These are phyloP conservation scores for Termitomyces heimii DNA, from an alignment of 768 basidiomycete genomes.

Conservation along the genomic window DNA sequence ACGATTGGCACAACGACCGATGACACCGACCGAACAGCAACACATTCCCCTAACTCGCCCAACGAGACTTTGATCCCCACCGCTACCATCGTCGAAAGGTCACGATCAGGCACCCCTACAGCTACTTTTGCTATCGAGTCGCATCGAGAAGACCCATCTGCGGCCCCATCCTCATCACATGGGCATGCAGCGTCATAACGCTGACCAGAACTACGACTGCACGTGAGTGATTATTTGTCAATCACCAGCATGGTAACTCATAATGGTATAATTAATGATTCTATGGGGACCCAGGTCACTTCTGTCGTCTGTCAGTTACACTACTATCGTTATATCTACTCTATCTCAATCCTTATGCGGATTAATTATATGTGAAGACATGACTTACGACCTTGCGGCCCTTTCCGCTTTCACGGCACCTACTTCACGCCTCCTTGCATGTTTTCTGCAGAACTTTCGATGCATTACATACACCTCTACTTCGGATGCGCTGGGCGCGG, in stretches of 20 bases:
- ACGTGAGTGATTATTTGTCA: conserved; percentile 1
- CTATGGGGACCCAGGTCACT: background rate
- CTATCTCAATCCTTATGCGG: conserved; percentile 1
- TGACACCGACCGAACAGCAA: conserved; percentile 34
- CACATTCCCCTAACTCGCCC: conserved; percentile 35
- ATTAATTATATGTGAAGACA: conserved; percentile 4
- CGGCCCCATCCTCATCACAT: conserved; percentile 14
- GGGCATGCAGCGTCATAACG: conserved; percentile 6
- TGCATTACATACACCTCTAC: background rate
- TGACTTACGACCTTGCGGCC: conserved; percentile 8
- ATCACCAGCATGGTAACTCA: background rate
- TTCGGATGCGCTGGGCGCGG: conserved; percentile 7
- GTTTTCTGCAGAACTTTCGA: background rate
- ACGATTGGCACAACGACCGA: conserved; percentile 35
- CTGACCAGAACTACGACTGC: background rate
- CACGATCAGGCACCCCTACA: conserved; percentile 41
- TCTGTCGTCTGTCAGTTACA: background rate
- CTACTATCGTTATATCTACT: conserved; percentile 7
- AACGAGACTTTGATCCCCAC: conserved; percentile 38
- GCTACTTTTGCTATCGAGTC: conserved; percentile 29
- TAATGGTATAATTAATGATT: background rate
- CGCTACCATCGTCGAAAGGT: conserved; percentile 42
- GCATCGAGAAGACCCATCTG: conserved; percentile 22
- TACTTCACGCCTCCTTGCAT: background rate
- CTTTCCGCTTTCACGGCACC: background rate